These are phyloP conservation scores for Aspergillus bridgeri DNA, from an alignment of 495 filamentous ascomycete species.

Conservation along the genomic window DNA sequence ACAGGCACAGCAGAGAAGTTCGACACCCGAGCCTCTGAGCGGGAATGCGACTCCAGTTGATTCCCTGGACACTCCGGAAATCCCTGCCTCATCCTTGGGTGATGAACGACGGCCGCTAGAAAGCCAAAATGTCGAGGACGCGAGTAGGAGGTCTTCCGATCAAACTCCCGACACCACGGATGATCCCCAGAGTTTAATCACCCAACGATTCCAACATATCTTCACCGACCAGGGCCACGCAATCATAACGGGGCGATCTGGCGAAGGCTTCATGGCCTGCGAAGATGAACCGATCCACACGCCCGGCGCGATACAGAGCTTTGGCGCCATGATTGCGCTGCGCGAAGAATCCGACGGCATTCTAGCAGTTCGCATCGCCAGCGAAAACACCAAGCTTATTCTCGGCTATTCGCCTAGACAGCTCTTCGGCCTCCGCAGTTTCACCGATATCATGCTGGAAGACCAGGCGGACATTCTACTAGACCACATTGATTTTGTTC, in stretches of 20 bases:
- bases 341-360: conserved; percentile 65
- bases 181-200: conserved; percentile 43
- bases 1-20: conserved; percentile 13
- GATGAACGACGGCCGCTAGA: conserved; percentile 1
- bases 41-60: background rate
- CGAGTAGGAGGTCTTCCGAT: background rate
- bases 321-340: conserved; percentile 77
- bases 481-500: conserved; percentile 85
- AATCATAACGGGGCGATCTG: conserved; percentile 75
- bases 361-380: conserved; percentile 71
- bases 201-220: conserved; percentile 75
- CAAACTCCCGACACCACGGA: background rate
- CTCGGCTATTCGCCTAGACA: conserved; percentile 77
- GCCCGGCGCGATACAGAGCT: conserved; percentile 85
- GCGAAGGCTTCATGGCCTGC: conserved; percentile 67
- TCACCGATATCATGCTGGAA: conserved; percentile 75
- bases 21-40: background rate
- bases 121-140: background rate
- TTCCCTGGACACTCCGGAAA: background rate
- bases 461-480: conserved; percentile 79
- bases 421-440: conserved; percentile 70
- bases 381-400: conserved; percentile 77
- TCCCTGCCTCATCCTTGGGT: conserved; percentile 2
- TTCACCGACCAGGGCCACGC: conserved; percentile 78
- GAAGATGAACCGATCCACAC: conserved; percentile 95